phyloP scores from a whole-genome alignment of 805 yeast species.

The Nakazawaea ernobii region DNA sequence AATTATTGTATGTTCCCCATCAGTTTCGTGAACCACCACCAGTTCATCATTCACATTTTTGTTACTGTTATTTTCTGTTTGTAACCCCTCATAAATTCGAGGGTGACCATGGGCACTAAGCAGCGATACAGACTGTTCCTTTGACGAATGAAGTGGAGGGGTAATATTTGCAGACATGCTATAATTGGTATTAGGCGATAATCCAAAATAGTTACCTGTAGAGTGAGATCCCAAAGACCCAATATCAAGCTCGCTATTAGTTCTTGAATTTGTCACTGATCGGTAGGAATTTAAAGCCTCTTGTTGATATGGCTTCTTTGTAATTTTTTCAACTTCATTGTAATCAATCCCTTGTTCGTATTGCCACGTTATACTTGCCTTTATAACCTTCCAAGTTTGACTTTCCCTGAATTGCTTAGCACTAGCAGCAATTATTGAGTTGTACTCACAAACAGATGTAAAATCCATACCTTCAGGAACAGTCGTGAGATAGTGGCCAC shows the following conservation, averaged over 20 bases:
- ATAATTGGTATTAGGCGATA: conserved; percentile 1
- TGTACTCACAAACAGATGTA: conserved; percentile 49
- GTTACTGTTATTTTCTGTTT: too few relatives aligned
- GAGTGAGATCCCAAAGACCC: conserved; percentile 12
- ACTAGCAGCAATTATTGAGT: conserved; percentile 50
- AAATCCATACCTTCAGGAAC: conserved; percentile 44
- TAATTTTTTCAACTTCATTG: conserved; percentile 1
- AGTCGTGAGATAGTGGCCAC: conserved; percentile 41
- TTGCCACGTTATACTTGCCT: conserved; percentile 38
- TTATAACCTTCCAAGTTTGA: conserved; percentile 58
- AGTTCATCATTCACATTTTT: not conserved
- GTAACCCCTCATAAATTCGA: too few relatives aligned
- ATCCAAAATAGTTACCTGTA: conserved; percentile 8
- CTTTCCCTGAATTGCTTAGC: conserved; percentile 48
- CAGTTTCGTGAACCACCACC: not conserved
- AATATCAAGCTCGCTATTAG: conserved; percentile 11
- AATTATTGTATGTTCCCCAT: not conserved
- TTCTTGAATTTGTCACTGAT: conserved; percentile 1
- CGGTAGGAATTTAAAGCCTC: not conserved
- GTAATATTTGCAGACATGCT: not conserved
- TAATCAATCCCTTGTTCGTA: conserved; percentile 10
- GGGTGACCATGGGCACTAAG: too few relatives aligned
- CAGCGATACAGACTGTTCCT: too few relatives aligned
- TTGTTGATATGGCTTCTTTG: conserved; percentile 1
- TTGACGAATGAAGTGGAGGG: conserved; percentile 5